Base-by-base conservation (phyloP, 768 basidiomycete genomes). In the Russula virescens region DNA sequence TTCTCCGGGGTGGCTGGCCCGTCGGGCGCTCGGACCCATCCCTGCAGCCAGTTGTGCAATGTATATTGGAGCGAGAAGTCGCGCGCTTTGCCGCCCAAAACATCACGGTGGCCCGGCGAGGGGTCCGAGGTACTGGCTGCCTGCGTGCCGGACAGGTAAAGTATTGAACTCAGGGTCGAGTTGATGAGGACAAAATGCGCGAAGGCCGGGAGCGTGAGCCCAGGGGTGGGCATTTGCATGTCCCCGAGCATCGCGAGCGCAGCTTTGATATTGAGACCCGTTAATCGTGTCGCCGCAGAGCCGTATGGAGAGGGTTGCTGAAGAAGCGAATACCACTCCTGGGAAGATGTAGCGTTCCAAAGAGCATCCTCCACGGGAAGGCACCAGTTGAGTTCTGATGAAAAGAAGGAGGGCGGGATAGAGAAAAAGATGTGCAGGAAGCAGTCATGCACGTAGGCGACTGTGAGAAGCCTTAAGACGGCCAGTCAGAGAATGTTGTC, bases 401-500 rank as follows among this genome's bases (percentile, higher is more conserved):
- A 69, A n/a, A 74, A 72, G 68, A 81, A 79, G 0, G 79, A 75
- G 14, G 81, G 78, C 19, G 75, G 66, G n/a, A 77, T 62, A 14
- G 77, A 75, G 64, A 78, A 81, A 68, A 78, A 81, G 42, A 83
- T 78, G 70, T 75, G 76, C 59, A 79, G 75, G 49, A 74, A 77
- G 69, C 76, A 78, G 65, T 84, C 82, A 60, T 83, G 81, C 13
- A 82, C 69, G 70, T 80, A 84, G 0, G 80, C 77, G 21, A 83
- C 67, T 5, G 62, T 55, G 50, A 66, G 57, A 31, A 60, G 50
- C 26, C 68, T 68, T n/a, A 11, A 43, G 61, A 18, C 28, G 21
- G 18, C 25, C 5, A 38, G 55, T 51, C 55, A 53, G 61, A 14
- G 13, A 8, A 23, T 42, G 18, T 5, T 43, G 23, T 38, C n/a